phyloP scores from a whole-genome alignment of 31 red algal species.

The Endocladia muricata region DNA sequence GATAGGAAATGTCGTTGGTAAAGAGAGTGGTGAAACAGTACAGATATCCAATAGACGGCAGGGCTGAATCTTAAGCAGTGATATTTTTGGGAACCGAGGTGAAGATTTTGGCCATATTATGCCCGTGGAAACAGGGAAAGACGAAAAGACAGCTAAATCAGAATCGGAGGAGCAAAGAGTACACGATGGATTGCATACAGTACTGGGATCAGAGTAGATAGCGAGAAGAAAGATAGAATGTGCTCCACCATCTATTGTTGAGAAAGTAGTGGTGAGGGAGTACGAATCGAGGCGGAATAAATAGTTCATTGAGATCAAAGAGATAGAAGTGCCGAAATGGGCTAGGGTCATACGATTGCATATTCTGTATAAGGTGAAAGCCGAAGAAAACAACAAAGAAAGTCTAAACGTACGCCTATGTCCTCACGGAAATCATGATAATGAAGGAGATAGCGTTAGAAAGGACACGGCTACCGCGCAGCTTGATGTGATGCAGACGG shows the following conservation, averaged over 20 bases:
- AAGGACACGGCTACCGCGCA: constrained; percentile 1
- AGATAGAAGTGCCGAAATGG: background rate
- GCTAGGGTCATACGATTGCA: background rate
- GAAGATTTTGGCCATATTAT: background rate
- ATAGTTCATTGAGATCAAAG: background rate
- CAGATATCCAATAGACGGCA: background rate
- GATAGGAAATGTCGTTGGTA: background rate
- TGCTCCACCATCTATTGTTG: background rate
- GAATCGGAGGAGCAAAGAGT: background rate
- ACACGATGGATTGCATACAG: background rate
- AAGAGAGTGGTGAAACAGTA: background rate
- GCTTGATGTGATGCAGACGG: background rate
- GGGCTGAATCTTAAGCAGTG: background rate
- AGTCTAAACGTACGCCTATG: background rate
- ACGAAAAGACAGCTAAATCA: background rate
- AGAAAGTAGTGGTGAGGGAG: background rate
- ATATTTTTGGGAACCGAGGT: background rate
- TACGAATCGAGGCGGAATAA: background rate
- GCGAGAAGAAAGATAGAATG: background rate
- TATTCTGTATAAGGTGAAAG: constrained; percentile 1
- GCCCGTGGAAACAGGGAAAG: background rate
- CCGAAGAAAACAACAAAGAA: background rate
- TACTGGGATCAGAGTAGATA: background rate
- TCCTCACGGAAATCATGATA: background rate
- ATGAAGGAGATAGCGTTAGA: background rate